Percentiles rank a stretch among this genome's conserved stretches.
phyloP scores from a whole-genome alignment of 2,329 filamentous ascomycete species.

The Aureobasidium subglaciale region DNA sequence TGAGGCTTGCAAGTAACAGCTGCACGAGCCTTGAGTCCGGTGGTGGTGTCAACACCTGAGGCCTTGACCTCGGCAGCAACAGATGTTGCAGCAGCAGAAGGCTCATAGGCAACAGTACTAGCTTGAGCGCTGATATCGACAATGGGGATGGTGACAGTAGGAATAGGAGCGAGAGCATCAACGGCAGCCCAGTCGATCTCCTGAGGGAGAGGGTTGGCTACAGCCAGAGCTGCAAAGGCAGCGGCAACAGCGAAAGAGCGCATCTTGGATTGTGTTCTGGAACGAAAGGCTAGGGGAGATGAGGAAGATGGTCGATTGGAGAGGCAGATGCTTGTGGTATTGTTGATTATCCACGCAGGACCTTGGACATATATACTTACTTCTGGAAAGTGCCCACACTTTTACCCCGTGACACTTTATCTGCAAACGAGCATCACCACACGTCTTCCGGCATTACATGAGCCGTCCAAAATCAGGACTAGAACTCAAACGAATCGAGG shows the following conservation, averaged over 20 bases:
- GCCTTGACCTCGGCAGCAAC: slow-evolving; percentile 3
- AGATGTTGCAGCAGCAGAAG: slow-evolving; percentile 12
- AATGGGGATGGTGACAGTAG: slow-evolving; percentile 13
- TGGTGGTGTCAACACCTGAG: background rate
- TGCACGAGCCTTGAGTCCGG: background rate
- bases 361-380: slow-evolving; percentile 2
- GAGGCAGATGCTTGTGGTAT: background rate
- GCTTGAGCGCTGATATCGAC: slow-evolving; percentile 14
- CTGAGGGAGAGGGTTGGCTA: slow-evolving; percentile 16
- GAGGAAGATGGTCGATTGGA: background rate
- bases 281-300: background rate
- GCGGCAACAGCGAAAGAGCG: slow-evolving; percentile 10
- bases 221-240: slow-evolving; percentile 15
- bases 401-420: background rate
- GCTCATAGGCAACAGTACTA: slow-evolving; percentile 16
- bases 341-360: background rate
- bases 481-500: background rate
- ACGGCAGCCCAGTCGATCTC: slow-evolving; percentile 18
- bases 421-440: slow-evolving; percentile 2
- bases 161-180: slow-evolving; percentile 13
- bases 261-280: background rate
- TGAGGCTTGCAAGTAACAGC: slow-evolving; percentile 3
- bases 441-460: background rate
- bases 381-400: background rate
- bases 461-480: background rate